Percentiles rank a stretch among this genome's conserved stretches.
These are phyloP conservation scores for Sclerotinia nivalis DNA, from an alignment of 2,329 filamentous ascomycete species.

Conservation along the genomic window DNA sequence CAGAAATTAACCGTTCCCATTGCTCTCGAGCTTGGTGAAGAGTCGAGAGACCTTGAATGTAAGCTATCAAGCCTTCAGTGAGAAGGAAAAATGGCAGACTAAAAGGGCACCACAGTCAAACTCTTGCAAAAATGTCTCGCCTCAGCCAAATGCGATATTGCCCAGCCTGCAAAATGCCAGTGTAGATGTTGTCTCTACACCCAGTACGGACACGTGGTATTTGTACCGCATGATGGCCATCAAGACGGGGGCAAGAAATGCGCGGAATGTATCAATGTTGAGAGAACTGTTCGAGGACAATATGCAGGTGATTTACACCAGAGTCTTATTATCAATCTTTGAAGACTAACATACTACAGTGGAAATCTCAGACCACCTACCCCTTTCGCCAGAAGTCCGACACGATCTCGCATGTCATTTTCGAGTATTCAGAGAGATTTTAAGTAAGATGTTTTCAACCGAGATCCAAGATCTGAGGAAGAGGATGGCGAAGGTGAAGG, in stretches of 20 bases:
- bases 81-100: neutral
- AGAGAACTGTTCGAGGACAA: neutral
- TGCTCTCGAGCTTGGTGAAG: neutral
- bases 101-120: neutral
- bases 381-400: neutral
- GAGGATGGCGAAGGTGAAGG: neutral
- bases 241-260: neutral
- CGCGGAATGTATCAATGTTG: neutral
- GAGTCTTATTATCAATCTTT: neutral
- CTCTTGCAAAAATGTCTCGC: neutral
- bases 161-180: neutral
- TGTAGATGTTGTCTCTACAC: neutral
- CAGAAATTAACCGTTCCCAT: neutral
- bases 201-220: neutral
- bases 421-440: neutral
- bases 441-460: neutral
- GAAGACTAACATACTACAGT: neutral
- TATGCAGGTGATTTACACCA: neutral
- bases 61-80: neutral
- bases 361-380: slow-evolving; percentile 1
- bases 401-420: neutral
- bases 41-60: slow-evolving; percentile 2
- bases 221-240: neutral
- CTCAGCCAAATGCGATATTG: neutral
- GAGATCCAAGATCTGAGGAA: neutral